Evolutionary conservation across 2,329 filamentous ascomycete genomes (phyloP), one percentile per base, ranked within the genome.

Genomic region (Apiospora saccharicola): DNA sequence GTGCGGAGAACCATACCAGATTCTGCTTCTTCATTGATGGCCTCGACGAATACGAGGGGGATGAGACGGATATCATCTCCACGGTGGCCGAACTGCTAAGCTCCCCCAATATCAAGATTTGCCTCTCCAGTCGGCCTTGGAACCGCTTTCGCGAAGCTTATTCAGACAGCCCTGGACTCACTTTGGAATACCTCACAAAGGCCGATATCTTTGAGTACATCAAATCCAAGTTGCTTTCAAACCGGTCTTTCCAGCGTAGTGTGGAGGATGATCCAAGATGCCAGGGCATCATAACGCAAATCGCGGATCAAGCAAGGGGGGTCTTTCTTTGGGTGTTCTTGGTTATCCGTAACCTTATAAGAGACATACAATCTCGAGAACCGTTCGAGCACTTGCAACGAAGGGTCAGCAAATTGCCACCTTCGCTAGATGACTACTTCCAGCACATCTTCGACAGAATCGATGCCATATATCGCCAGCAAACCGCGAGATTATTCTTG

Each of bases 1-100:
- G 10, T 41, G 57, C 57, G 6, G 57, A 13, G 16, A 34, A 64
- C 1, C 7, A 41, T 7, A 64, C 57, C 1, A n/a, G 3, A n/a
- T 64, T n/a, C 57, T 64, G 57, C 22, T 64, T 64, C 34, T 64
- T 64, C 34, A 64, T 64, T 1, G 57, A 64, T 10, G 57, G 57
- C 0, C 30, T 64, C 10, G 57, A 64, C 10, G 57, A 64, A 10
- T 64, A 64, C 30, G 19, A 64, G 19, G 57, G 57, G 2, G 3
- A 41, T 0, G 57, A 64, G 7, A 41, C 30, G 19, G 57, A 64
- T 3, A 64, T 64, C 8, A 41, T 64, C 4, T 64, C 57, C 19
- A 41, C 57, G 19, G 2, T 64, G 2, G 19, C 57, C 5, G 57
- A 64, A 8, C 30, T 64, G 22, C 6, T 64, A 22, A n/a, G 22